These are phyloP conservation scores for Botryosphaeria dothidea DNA, from an alignment of 2,329 filamentous ascomycete species.

Conservation along the genomic window DNA sequence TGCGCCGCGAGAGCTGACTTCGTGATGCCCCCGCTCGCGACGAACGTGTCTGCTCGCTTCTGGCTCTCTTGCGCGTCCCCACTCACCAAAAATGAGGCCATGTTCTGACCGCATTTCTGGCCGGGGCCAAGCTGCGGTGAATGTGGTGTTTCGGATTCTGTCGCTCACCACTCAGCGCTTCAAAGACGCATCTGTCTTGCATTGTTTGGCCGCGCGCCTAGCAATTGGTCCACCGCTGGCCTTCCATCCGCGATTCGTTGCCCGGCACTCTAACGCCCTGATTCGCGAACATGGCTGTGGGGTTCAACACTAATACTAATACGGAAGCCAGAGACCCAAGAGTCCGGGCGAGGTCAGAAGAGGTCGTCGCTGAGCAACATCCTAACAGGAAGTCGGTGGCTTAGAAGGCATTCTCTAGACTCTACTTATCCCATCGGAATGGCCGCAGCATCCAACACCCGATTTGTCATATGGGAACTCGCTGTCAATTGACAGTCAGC, in stretches of 20 bases:
- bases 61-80: background rate
- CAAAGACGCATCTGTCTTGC: background rate
- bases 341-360: too few relatives aligned
- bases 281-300: too few relatives aligned
- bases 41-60: background rate
- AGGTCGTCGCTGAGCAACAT: too few relatives aligned
- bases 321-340: too few relatives aligned
- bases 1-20: background rate
- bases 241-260: background rate
- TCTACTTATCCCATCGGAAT: too few relatives aligned
- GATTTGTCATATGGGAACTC: too few relatives aligned
- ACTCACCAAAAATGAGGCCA: background rate
- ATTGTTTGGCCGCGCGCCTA: background rate
- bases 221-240: background rate
- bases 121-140: constrained; percentile 10
- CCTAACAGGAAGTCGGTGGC: too few relatives aligned
- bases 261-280: too few relatives aligned
- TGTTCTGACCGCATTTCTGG: background rate
- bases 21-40: background rate
- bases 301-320: too few relatives aligned
- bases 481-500: too few relatives aligned
- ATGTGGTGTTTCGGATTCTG: constrained; percentile 6
- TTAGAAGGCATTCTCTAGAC: too few relatives aligned
- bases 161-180: background rate
- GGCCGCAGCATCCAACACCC: too few relatives aligned